Conservation (phyloP, 225 moss, liverwort and hornwort species). For the Bryoerythrophyllum caledonicum region DNA sequence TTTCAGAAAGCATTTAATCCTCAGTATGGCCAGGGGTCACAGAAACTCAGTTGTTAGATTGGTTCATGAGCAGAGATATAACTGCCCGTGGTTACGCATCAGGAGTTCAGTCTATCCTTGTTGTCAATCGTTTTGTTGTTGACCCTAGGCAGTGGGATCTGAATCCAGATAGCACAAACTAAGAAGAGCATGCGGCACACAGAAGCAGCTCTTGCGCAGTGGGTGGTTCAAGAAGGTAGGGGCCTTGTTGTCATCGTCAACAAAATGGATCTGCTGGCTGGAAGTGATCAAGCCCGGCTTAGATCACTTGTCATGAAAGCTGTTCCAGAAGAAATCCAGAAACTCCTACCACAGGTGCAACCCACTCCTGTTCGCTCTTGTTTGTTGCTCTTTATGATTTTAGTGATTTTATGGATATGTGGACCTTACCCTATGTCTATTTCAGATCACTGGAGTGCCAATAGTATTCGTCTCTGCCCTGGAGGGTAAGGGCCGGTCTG, state of each 20-base stretch:
- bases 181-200: slow-evolving; percentile 89
- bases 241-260: slow-evolving; percentile 89
- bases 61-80: not conserved
- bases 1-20: not conserved
- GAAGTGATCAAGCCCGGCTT: slow-evolving; percentile 67
- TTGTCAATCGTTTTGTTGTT: not conserved
- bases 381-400: not conserved
- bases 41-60: not conserved
- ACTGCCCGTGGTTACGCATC: too few species aligned
- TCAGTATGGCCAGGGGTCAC: not conserved
- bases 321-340: slow-evolving; percentile 85
- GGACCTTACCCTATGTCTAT: slow-evolving; percentile 10
- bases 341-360: slow-evolving; percentile 81
- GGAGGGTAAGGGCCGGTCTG: slow-evolving; percentile 70
- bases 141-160: slow-evolving; percentile 24
- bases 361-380: not conserved
- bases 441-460: slow-evolving; percentile 86
- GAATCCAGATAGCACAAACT: slow-evolving; percentile 72
- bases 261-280: slow-evolving; percentile 92
- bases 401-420: not conserved
- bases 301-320: slow-evolving; percentile 77
- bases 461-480: slow-evolving; percentile 82
- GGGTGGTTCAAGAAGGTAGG: slow-evolving; percentile 92
- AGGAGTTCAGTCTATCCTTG: not conserved
- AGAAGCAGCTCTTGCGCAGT: slow-evolving; percentile 91